Evolutionary conservation across 148 eudicot genomes (phyloP), one percentile per base, ranked within the genome.

Genomic region (Beta vulgaris): DNA sequence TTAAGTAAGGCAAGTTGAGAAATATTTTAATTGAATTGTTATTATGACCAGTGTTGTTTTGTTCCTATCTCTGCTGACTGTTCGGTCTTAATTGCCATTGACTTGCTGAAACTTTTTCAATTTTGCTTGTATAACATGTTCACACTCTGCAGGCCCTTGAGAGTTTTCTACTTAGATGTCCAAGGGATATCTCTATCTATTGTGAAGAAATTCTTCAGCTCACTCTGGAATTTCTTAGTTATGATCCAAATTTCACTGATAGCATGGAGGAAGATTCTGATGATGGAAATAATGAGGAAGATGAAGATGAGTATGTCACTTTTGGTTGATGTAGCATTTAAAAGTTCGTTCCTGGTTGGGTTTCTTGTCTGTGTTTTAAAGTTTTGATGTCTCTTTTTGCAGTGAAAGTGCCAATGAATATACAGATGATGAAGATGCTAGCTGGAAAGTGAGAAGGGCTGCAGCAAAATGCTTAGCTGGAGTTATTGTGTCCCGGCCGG

Each of bases 371-470:
- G 26, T 53, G 29, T 35, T 63, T 26, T 29, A 35, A 35, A 37
- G 2, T 6, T 25, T 49, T 29, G 23, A 46, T 60, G 19, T 76
- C 48, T 48, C 74, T 74, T 68, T n/a, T 70, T 87, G 89, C 77
- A 96, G 99, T 49, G 97, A 87, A 82, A 96, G 99, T 83, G 99
- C 90, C 14, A 85, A 89, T 82, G 99, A 96, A 82, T 96, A 91
- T 84, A 87, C 98, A 14, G 99, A 96, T 75, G 99, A 96, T 71
- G 99, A 96, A 85, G 99, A 96, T 82, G 91, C 85, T 72, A 95
- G 99, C 81, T 95, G 99, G 99, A 95, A 95, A 80, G 99, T 95
- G 59, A 83, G 99, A 76, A 91, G 99, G 84, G 98, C 99, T 82
- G 89, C 99, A 62, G 98, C 99, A 69, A 95, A 95, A 79, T 95